Evolutionary conservation across 495 filamentous ascomycete species (phyloP).

Genomic region (Podospora australis): DNA sequence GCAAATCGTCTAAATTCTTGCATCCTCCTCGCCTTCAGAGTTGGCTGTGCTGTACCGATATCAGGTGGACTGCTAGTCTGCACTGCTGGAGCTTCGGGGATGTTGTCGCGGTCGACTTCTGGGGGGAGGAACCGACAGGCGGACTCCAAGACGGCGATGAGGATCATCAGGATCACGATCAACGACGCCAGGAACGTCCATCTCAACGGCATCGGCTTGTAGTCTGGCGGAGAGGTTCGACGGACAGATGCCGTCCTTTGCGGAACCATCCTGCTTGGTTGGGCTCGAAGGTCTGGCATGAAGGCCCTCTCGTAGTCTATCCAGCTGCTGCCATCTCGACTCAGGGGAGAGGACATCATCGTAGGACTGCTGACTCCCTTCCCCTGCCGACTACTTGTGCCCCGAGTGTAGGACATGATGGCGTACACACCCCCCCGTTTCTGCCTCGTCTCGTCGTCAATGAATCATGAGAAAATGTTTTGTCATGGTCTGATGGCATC

Average conservation of each 20-base stretch:
- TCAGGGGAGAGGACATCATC: neutral
- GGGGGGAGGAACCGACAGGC: constrained; percentile 24
- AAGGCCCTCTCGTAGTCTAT: neutral
- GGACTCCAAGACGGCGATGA: constrained; percentile 18
- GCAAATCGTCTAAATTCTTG: no score
- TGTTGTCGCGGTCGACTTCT: constrained; percentile 5
- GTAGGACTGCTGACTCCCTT: neutral
- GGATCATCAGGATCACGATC: constrained; percentile 13
- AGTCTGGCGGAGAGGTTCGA: constrained; percentile 18
- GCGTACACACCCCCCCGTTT: neutral
- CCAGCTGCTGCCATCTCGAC: neutral
- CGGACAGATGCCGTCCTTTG: neutral
- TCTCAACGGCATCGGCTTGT: constrained; percentile 29
- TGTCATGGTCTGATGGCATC: neutral
- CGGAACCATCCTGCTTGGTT: neutral
- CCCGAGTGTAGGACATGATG: neutral
- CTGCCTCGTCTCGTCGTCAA: neutral
- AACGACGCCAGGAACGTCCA: constrained; percentile 28
- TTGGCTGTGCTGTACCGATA: no score
- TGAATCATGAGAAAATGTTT: neutral
- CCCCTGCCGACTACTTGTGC: neutral
- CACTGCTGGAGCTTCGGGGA: neutral
- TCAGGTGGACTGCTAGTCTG: neutral
- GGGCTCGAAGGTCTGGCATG: neutral
- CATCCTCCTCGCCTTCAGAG: no score